A percentile compares a stretch with the other conserved stretches of the same genome.
Conservation (phyloP, 2,329 filamentous ascomycete species). For the Aspergillus quadricinctus region DNA sequence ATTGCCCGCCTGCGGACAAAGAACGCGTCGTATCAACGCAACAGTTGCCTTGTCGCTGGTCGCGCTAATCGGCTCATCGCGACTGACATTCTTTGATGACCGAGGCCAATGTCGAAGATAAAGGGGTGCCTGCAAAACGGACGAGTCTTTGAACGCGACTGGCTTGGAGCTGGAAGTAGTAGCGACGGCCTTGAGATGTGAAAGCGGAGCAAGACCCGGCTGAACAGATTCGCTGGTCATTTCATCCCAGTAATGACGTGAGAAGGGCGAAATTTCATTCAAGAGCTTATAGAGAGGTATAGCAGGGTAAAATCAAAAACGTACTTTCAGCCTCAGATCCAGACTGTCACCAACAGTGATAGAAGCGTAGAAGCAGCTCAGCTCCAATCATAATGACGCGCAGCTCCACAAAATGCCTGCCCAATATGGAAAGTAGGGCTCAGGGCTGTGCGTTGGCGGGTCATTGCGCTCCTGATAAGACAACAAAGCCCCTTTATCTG, state of each 20-base stretch:
- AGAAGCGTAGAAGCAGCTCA: neutral
- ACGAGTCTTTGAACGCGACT: constrained; percentile 23
- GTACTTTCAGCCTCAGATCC: constrained; percentile 2
- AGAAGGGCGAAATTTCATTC: neutral
- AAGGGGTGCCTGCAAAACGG: constrained; percentile 23
- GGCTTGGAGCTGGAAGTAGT: constrained; percentile 35
- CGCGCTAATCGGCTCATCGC: constrained; percentile 44
- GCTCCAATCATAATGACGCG: neutral
- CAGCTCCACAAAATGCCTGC: constrained; percentile 1
- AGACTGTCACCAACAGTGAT: constrained; percentile 1
- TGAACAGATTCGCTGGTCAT: constrained; percentile 34
- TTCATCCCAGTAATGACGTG: constrained; percentile 26
- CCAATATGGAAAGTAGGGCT: constrained; percentile 26
- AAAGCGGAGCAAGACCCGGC: constrained; percentile 39
- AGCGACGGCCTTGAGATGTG: constrained; percentile 34
- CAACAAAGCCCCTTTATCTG: constrained; percentile 8
- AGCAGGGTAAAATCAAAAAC: constrained; percentile 1
- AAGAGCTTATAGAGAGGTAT: neutral
- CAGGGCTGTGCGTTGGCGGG: constrained; percentile 20
- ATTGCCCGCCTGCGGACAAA: constrained; percentile 63
- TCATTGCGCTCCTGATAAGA: constrained; percentile 4
- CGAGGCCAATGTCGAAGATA: constrained; percentile 30
- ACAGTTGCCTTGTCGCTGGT: constrained; percentile 75
- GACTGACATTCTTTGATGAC: constrained; percentile 18
- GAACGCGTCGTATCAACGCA: constrained; percentile 73